phyloP scores from a whole-genome alignment of 306 rosid species.

The Ochetophila trinervis region DNA sequence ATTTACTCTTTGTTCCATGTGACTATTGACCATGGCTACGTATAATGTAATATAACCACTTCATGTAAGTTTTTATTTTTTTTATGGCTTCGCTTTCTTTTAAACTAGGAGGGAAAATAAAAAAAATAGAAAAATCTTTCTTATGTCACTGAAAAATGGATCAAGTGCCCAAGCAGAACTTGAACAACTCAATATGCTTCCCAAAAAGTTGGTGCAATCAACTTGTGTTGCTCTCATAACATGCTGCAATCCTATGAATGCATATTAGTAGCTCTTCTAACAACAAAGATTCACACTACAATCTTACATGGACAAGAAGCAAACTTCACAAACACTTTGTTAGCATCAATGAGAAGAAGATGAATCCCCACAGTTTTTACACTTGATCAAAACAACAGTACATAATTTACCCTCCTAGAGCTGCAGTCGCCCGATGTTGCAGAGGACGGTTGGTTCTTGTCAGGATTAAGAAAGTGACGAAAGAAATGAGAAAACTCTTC shows the following conservation, averaged over 20 bases:
- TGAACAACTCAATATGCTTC: neutral
- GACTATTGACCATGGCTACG: too few relatives aligned
- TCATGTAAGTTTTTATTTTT: too few relatives aligned
- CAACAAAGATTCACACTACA: slow-evolving; percentile 24
- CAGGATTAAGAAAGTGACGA: neutral
- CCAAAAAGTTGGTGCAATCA: neutral
- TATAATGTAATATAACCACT: too few relatives aligned
- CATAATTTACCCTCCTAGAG: slow-evolving; percentile 16
- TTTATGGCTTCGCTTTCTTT: too few relatives aligned
- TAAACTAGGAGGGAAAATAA: too few relatives aligned
- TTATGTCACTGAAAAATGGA: too few relatives aligned
- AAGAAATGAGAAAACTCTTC: slow-evolving; percentile 25
- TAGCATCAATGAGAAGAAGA: slow-evolving; percentile 4
- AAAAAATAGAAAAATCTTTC: too few relatives aligned
- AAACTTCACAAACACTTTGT: slow-evolving; percentile 18
- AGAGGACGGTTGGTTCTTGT: slow-evolving; percentile 2
- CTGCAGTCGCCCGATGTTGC: slow-evolving; percentile 18
- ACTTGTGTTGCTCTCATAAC: slow-evolving; percentile 12
- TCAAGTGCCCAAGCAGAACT: too few relatives aligned
- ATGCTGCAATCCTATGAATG: slow-evolving; percentile 21
- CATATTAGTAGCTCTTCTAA: slow-evolving; percentile 32
- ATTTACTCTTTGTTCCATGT: too few relatives aligned
- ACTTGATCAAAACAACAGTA: slow-evolving; percentile 34
- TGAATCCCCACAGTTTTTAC: slow-evolving; percentile 10
- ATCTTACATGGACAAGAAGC: slow-evolving; percentile 31